Percentiles rank a stretch among this genome's conserved stretches.
Conservation (phyloP, 2,329 filamentous ascomycete genomes). For the Fusarium torulosum region DNA sequence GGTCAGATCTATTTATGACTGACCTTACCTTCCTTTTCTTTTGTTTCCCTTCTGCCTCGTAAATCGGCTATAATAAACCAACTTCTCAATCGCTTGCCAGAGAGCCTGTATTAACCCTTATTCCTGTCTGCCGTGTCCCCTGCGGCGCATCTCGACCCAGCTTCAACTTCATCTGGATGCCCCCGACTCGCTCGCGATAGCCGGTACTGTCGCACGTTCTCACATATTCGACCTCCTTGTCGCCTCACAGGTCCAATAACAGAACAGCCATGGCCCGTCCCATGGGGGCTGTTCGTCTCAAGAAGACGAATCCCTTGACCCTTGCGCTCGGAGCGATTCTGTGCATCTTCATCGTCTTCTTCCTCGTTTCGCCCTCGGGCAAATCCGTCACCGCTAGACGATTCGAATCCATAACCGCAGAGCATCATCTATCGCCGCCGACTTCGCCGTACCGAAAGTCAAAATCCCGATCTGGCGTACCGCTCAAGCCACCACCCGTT, state of each 20-base stretch:
- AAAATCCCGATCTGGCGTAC: slow-evolving; percentile 49
- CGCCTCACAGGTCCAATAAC: slow-evolving; percentile 17
- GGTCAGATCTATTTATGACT: slow-evolving; percentile 32
- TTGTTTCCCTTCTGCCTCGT: slow-evolving; percentile 9
- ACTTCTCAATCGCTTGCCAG: neutral
- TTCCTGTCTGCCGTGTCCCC: slow-evolving; percentile 18
- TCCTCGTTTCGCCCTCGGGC: slow-evolving; percentile 68
- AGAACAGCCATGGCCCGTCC: slow-evolving; percentile 64
- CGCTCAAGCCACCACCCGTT: slow-evolving; percentile 78
- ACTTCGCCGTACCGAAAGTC: slow-evolving; percentile 60
- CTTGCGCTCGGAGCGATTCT: slow-evolving; percentile 78
- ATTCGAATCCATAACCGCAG: slow-evolving; percentile 60
- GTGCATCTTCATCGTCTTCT: slow-evolving; percentile 77
- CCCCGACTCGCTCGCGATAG: slow-evolving; percentile 39
- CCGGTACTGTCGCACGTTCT: slow-evolving; percentile 36
- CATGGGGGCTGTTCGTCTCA: slow-evolving; percentile 77
- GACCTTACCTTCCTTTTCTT: slow-evolving; percentile 26
- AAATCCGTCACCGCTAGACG: slow-evolving; percentile 62
- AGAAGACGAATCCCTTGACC: slow-evolving; percentile 83
- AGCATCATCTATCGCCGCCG: slow-evolving; percentile 60
- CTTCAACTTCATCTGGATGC: slow-evolving; percentile 42
- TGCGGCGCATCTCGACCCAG: slow-evolving; percentile 26
- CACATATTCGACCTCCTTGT: neutral
- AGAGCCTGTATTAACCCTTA: neutral
- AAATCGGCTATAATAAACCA: slow-evolving; percentile 5